Evolutionary conservation across 2,329 filamentous ascomycete genomes (phyloP).

Genomic region (Pezicula rhizophila): DNA sequence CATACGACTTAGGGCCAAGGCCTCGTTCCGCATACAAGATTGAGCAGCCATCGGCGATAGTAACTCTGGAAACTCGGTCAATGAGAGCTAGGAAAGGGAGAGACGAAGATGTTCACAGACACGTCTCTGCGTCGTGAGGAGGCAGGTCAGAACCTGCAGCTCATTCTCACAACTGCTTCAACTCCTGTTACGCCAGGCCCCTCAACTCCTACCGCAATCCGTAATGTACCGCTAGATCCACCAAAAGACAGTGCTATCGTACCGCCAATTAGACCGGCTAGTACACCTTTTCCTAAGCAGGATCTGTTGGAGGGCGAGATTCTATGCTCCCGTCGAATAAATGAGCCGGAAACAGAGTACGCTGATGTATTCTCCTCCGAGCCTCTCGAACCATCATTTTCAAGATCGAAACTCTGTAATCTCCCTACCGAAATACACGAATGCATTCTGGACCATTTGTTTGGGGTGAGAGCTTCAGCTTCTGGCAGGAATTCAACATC

Average conservation of each 20-base stretch:
- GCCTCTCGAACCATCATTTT: constrained; percentile 2
- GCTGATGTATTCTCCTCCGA: constrained; percentile 5
- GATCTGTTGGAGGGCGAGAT: constrained; percentile 22
- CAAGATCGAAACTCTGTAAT: constrained; percentile 24
- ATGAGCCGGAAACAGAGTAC: constrained; percentile 7
- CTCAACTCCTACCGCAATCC: constrained; percentile 25
- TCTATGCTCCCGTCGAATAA: constrained; percentile 12
- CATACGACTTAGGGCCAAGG: too few relatives aligned
- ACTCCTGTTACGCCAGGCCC: constrained; percentile 26
- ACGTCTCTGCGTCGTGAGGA: constrained; percentile 13
- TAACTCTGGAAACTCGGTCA: neutral
- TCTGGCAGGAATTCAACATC: constrained; percentile 49
- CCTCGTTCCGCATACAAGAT: too few relatives aligned
- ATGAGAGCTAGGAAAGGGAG: neutral
- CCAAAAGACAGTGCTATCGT: constrained; percentile 20
- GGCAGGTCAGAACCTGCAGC: constrained; percentile 12
- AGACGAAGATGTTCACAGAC: constrained; percentile 10
- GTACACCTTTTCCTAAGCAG: constrained; percentile 27
- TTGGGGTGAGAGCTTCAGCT: constrained; percentile 60
- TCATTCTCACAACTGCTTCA: constrained; percentile 23
- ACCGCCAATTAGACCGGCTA: constrained; percentile 24
- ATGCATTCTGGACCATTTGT: constrained; percentile 64
- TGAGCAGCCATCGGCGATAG: too few relatives aligned
- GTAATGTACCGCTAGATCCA: constrained; percentile 17
- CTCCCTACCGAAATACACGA: constrained; percentile 68